phyloP scores from a whole-genome alignment of 2,329 filamentous ascomycete species.

The Claviceps capensis region DNA sequence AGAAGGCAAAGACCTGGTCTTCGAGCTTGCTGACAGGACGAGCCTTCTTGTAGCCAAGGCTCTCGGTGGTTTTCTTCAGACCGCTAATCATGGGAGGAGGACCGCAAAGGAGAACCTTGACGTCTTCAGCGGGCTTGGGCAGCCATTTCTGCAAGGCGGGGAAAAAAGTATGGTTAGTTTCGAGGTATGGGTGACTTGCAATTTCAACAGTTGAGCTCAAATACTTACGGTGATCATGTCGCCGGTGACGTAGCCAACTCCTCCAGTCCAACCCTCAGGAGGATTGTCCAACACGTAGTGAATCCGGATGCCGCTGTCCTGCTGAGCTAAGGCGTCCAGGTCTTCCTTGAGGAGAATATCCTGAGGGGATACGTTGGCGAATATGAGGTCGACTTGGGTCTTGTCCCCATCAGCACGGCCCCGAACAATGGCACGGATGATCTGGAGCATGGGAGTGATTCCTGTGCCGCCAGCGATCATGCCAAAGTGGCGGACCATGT shows the following conservation, averaged over 20 bases:
- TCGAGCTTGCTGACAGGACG: slow-evolving; percentile 92
- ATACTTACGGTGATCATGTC: slow-evolving; percentile 77
- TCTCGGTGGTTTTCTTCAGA: slow-evolving; percentile 90
- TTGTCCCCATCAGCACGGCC: slow-evolving; percentile 66
- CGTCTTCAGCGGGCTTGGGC: slow-evolving; percentile 68
- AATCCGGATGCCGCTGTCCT: slow-evolving; percentile 72
- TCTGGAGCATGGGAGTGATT: slow-evolving; percentile 96
- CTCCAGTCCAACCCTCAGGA: slow-evolving; percentile 79
- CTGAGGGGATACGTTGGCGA: slow-evolving; percentile 86
- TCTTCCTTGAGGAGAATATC: slow-evolving; percentile 93
- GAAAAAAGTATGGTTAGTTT: background rate
- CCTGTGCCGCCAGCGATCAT: slow-evolving; percentile 98
- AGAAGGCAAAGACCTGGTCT: slow-evolving; percentile 95
- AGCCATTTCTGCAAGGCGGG: slow-evolving; percentile 44
- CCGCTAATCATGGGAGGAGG: slow-evolving; percentile 94
- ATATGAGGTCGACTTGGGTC: slow-evolving; percentile 88
- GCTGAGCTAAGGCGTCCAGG: slow-evolving; percentile 61
- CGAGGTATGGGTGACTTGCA: background rate
- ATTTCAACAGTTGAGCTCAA: background rate
- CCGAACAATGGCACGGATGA: slow-evolving; percentile 79
- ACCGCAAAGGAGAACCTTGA: slow-evolving; percentile 90
- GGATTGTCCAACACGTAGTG: slow-evolving; percentile 97
- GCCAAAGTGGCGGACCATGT: slow-evolving; percentile 91
- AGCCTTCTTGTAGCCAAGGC: slow-evolving; percentile 82
- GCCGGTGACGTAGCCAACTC: slow-evolving; percentile 84